These are phyloP conservation scores for Nephromyces sp. DNA, from an alignment of 169 alveolate species.

Conservation along the genomic window DNA sequence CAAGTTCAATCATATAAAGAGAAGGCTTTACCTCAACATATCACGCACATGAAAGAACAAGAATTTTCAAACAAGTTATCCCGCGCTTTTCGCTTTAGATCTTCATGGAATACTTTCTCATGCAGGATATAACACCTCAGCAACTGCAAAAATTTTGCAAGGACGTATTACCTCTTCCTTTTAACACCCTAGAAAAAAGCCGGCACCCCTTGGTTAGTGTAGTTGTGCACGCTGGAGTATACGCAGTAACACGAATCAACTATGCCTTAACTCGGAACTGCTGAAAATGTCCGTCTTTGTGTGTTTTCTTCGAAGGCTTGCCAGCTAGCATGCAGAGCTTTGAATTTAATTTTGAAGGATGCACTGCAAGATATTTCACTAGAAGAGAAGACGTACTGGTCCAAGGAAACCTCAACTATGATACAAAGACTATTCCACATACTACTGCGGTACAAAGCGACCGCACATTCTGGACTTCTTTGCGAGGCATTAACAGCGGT, in stretches of 20 bases:
- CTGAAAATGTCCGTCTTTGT: not conserved
- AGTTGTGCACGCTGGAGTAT: not conserved
- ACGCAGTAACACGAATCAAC: not conserved
- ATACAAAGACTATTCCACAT: too few species aligned
- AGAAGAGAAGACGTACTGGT: not conserved
- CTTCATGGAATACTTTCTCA: too few species aligned
- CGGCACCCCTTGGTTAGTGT: not conserved
- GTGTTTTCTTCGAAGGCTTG: not conserved
- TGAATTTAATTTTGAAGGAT: too few species aligned
- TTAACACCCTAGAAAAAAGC: not conserved
- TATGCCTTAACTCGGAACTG: not conserved
- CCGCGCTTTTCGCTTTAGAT: too few species aligned
- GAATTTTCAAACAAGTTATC: too few species aligned
- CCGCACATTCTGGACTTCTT: not conserved
- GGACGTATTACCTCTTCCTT: not conserved
- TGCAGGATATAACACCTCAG: not conserved
- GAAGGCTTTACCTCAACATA: too few species aligned
- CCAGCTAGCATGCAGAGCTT: not conserved
- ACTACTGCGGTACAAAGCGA: not conserved
- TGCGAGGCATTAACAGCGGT: conserved; percentile 1
- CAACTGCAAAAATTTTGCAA: not conserved
- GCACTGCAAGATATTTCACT: too few species aligned
- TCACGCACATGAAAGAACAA: too few species aligned
- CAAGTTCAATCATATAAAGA: too few species aligned
- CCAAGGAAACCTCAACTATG: not conserved